Evolutionary conservation across 805 yeast species (phyloP).

Genomic region (Hanseniaspora mollemarum): DNA sequence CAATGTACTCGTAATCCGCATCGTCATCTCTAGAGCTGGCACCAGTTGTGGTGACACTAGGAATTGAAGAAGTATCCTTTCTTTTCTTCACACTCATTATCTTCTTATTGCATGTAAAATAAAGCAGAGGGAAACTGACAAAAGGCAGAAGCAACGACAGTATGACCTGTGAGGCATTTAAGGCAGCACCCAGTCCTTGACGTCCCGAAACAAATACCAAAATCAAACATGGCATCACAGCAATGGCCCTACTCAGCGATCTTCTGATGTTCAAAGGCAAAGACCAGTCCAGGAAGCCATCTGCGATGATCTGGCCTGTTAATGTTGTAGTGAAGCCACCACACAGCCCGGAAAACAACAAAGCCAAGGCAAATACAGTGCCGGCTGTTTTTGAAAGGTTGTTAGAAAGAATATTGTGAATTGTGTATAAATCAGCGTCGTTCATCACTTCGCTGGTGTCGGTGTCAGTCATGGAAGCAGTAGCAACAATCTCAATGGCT

Average conservation of each 20-base stretch:
- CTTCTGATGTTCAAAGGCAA: conserved; percentile 73
- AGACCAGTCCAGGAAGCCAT: conserved; percentile 75
- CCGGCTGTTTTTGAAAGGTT: conserved; percentile 70
- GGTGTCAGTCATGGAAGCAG: conserved; percentile 53
- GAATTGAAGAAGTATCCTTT: neutral
- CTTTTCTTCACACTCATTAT: conserved; percentile 49
- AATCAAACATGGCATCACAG: conserved; percentile 74
- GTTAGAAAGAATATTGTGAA: conserved; percentile 52
- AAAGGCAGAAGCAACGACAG: conserved; percentile 69
- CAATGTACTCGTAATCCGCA: conserved; percentile 23
- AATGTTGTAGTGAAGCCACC: conserved; percentile 93
- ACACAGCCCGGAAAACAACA: conserved; percentile 76
- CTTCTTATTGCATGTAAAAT: conserved; percentile 58
- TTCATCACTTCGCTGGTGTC: conserved; percentile 39
- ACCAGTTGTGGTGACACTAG: conserved; percentile 29
- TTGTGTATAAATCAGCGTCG: conserved; percentile 74
- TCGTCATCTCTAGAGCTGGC: neutral
- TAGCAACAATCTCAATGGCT: conserved; percentile 81
- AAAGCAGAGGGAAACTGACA: conserved; percentile 77
- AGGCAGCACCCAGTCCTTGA: conserved; percentile 62
- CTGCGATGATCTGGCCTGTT: conserved; percentile 90
- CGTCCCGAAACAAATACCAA: conserved; percentile 69
- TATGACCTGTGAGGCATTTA: conserved; percentile 79
- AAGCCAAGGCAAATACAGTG: conserved; percentile 69
- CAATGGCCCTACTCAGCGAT: conserved; percentile 68